Base-by-base conservation (phyloP, 2,329 filamentous ascomycete species). In the Aspergillaceae sp. region DNA sequence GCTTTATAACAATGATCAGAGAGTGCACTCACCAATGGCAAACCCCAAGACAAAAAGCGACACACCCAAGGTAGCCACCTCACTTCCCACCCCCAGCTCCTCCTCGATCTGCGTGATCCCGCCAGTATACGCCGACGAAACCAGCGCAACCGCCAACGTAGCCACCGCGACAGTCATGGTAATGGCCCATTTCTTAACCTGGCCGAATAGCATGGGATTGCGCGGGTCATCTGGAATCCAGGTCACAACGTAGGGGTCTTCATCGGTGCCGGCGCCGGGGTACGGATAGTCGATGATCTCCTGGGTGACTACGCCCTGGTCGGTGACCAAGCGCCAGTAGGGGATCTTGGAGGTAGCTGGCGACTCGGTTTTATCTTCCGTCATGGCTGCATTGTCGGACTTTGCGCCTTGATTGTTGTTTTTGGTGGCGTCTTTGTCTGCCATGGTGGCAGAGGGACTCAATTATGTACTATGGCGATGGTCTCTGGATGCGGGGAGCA, bases 1-100 rank as follows among this genome's bases (percentile, higher is more conserved):
- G 11, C 5, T n/a, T 5, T 35, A 19, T 19, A 19, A 19, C 19
- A 19, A 19, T 19, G 19, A 19, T 1, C 19, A 19, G 19, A 19
- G 19, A 19, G 19, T 2, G 19, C 7, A 48, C 50, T 42, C 52
- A 56, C 54, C 68, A 42, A 73, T 60, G 7, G 70, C 70, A 48
- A 73, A 74, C 10, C 71, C 71, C 10, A 73, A 48, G 5, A 74
- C 65, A 49, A 72, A 74, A 7, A 74, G 61, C 7, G 70, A 72
- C 10, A 73, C 62, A 36, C 69, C 70, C 5, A 72, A 58, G 0
- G 63, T 70, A 4, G 61, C 63, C 11, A 67, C 61, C 52, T 72
- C 68, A 1, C 54, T 55, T 8, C 61, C 58, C 29, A 65, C 51
- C 1, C 58, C 40, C 42, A 73, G 73, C 19, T 65, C 47, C 11